Base-by-base conservation (phyloP, 1,284 basidiomycete genomes). In the Ceratorhiza oryzae-sativae region DNA sequence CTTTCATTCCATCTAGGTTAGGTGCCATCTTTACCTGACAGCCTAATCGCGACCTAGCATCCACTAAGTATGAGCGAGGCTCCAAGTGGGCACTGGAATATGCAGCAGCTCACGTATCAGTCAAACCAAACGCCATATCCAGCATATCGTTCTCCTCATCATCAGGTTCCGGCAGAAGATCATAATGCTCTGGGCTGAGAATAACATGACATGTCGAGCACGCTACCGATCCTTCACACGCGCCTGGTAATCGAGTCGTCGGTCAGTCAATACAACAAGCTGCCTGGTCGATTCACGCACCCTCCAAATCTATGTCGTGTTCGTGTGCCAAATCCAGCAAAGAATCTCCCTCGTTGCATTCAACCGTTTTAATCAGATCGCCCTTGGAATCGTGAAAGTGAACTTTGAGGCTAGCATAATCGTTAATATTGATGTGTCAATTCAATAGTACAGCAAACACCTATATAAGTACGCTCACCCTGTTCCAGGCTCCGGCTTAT, bases 101-200 rank as follows among this genome's bases (percentile, higher is more conserved):
- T 13, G 5, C 4, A 10, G 2, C 1, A 5, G 82, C 85, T 79
- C 87, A 96, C 77, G 96, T 98, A 78, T 98, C 97, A 0, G 95
- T 97, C 73, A 99, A 84, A 0, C 95, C 97, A 77, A 98, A 99
- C 0, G 97, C 97, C 83, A 99, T 91, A 81, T 99, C 97, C 46
- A 99, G 85, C 96, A 98, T 98, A 77, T 97, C 94, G 79, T 95
- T 97, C 83, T 99, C 97, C 79, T 99, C 97, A 76, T 99, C 97
- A 73, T 93, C 92, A 0, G 97, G 95, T 78, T 98, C 96, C 1
- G 93, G 90, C 1, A 98, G 84, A 59, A 86, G 79, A 80, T 98
- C 94, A 79, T 94, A 98, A 73, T 90, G 85, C 76, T 94, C 89
- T 10, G 88, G 88, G 59, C 90, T 86, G 53, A 98, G 86, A 71